Conservation (phyloP, 2,329 filamentous ascomycete genomes). For the Fusarium nurragi region DNA sequence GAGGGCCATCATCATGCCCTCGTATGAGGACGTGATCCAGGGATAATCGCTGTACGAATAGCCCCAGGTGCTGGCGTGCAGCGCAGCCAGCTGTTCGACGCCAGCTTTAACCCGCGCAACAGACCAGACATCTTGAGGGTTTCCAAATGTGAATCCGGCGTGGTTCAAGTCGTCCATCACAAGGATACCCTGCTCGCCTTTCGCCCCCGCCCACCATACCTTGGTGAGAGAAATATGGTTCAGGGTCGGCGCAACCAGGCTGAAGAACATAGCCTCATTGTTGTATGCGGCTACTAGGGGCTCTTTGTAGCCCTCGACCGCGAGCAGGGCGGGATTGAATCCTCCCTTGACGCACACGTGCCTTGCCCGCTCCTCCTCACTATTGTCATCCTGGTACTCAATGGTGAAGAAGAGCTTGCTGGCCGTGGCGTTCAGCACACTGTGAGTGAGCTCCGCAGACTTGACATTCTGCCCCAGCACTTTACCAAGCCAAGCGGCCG, state of each 20-base stretch:
- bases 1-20: constrained; percentile 9
- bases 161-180: constrained; percentile 17
- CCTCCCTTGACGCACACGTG: constrained; percentile 11
- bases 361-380: background rate
- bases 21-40: constrained; percentile 11
- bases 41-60: background rate
- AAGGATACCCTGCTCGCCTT: constrained; percentile 10
- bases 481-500: background rate
- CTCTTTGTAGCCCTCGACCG: background rate
- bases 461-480: background rate
- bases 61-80: constrained; percentile 21
- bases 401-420: constrained; percentile 14
- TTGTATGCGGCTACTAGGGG: constrained; percentile 1
- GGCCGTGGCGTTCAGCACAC: background rate
- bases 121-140: constrained; percentile 4
- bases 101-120: background rate
- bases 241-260: background rate
- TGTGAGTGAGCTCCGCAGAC: background rate
- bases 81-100: constrained; percentile 8
- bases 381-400: background rate
- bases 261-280: constrained; percentile 8
- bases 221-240: background rate
- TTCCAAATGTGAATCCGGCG: constrained; percentile 6
- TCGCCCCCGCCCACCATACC: background rate
- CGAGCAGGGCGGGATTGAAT: constrained; percentile 9